Base-by-base conservation (phyloP, 495 filamentous ascomycete genomes). In the Aspergillus homomorphus region DNA sequence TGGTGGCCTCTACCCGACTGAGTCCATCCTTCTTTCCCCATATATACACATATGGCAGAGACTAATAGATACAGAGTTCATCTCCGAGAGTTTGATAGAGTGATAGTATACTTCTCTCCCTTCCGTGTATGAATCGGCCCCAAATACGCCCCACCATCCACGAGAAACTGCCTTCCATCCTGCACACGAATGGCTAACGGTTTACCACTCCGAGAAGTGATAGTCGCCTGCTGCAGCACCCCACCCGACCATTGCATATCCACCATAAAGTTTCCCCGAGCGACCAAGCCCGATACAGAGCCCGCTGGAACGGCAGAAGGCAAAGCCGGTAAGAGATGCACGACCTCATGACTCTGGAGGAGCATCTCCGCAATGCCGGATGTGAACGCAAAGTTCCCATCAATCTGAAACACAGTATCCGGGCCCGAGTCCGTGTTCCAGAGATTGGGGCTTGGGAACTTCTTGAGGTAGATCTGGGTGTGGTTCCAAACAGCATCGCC, bases 301-400 rank as follows among this genome's bases (percentile, higher is more conserved):
- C 57, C 57, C 23, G 0, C 20, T 10, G 50, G 48, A 26, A 46
- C 18, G 9, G 14, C 43, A 0, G 16, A 10, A 9, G 57, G 57
- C 21, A 59, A 33, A 2, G 57, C 57, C 3, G 57, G 57, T 18
- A 59, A 18, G 0, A 59, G 14, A 54, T 59, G 57, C 26, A 59
- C 50, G 2, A 33, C 24, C 0, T 10, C 43, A 43, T 50, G 42
- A 50, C 57, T 59, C 57, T 59, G 57, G 20, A 59, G 20, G 14
- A 74, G 49, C 42, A 66, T 58, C 52, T 68, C 70, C 4, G 68
- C 62, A 30, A 74, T 62, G 2, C 59, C 70, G 19, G 69, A 61
- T 16, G 60, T 61, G 15, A 62, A 62, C 20, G 66, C 68, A 42
- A 72, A 68, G 46, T 74, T 74, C 20, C 68, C 68, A 23, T 74